Evolutionary conservation across 2,329 filamentous ascomycete genomes (phyloP).

Genomic region (Penicillium sp.): DNA sequence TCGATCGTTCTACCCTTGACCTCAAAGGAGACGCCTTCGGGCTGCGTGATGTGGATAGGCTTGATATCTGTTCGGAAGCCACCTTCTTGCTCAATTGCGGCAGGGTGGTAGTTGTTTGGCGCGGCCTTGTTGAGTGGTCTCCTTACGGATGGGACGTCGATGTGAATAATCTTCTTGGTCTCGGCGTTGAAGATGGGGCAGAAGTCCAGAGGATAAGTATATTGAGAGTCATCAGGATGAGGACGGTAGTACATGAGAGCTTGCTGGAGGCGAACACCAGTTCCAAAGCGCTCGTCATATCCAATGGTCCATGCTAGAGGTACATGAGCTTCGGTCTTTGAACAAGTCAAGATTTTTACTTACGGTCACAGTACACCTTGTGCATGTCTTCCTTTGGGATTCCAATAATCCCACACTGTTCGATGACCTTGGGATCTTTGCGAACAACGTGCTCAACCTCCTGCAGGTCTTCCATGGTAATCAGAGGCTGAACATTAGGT

Average conservation of each 20-base stretch:
- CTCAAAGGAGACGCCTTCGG: constrained; percentile 84
- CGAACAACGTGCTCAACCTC: constrained; percentile 75
- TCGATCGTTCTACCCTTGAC: constrained; percentile 72
- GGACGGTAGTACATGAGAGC: constrained; percentile 95
- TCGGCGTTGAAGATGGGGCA: constrained; percentile 87
- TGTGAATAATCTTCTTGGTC: constrained; percentile 75
- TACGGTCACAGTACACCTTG: constrained; percentile 91
- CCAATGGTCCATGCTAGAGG: constrained; percentile 82
- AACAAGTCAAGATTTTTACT: constrained; percentile 31
- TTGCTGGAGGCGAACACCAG: constrained; percentile 76
- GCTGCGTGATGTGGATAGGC: constrained; percentile 84
- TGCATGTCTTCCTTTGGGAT: constrained; percentile 83
- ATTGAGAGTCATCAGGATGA: constrained; percentile 81
- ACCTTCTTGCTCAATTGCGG: constrained; percentile 69
- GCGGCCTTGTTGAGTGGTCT: constrained; percentile 71
- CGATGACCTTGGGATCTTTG: constrained; percentile 81
- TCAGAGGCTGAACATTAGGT: constrained; percentile 79
- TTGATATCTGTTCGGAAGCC: constrained; percentile 80
- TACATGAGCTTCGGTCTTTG: constrained; percentile 5
- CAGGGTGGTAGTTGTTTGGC: constrained; percentile 78
- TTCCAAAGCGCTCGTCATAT: constrained; percentile 88
- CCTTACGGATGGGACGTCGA: constrained; percentile 78
- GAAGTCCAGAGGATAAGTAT: constrained; percentile 89
- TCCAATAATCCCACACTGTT: constrained; percentile 82
- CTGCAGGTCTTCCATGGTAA: constrained; percentile 88